A percentile compares a stretch with the other conserved stretches of the same genome.
These are phyloP conservation scores for Heliamphora pulchella DNA, from an alignment of 179 eudicot species.

Conservation along the genomic window DNA sequence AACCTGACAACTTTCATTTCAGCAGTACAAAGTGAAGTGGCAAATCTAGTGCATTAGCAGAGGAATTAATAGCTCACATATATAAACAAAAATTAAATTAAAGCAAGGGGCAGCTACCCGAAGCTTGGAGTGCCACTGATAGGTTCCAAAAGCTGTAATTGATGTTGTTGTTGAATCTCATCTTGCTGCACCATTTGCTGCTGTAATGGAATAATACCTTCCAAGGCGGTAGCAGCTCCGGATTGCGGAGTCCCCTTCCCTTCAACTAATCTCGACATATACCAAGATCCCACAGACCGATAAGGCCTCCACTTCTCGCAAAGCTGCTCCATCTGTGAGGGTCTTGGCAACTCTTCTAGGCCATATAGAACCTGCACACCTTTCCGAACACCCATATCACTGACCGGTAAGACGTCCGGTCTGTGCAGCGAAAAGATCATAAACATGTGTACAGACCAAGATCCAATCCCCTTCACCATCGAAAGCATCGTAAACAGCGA, in stretches of 20 bases:
- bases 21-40: not conserved
- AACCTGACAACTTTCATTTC: not conserved
- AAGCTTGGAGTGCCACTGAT: constrained; percentile 36
- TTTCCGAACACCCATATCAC: constrained; percentile 72
- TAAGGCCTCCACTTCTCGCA: constrained; percentile 93
- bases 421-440: constrained; percentile 79
- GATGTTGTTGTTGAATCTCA: constrained; percentile 13
- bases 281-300: constrained; percentile 88
- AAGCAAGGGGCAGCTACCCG: constrained; percentile 27
- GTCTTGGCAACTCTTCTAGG: constrained; percentile 65
- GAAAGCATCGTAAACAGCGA: constrained; percentile 76
- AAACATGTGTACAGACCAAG: constrained; percentile 96
- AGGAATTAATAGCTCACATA: not conserved
- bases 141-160: constrained; percentile 38
- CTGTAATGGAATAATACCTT: constrained; percentile 21
- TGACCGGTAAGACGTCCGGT: constrained; percentile 85
- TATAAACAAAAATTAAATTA: not conserved
- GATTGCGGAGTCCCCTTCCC: constrained; percentile 35
- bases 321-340: constrained; percentile 77
- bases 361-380: constrained; percentile 69
- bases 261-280: constrained; percentile 82
- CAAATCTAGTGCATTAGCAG: not conserved
- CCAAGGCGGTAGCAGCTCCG: constrained; percentile 25
- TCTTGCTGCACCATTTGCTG: constrained; percentile 29
- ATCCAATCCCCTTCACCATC: constrained; percentile 90